phyloP scores from a whole-genome alignment of 2,329 filamentous ascomycete species.

The Exophiala mesophila region DNA sequence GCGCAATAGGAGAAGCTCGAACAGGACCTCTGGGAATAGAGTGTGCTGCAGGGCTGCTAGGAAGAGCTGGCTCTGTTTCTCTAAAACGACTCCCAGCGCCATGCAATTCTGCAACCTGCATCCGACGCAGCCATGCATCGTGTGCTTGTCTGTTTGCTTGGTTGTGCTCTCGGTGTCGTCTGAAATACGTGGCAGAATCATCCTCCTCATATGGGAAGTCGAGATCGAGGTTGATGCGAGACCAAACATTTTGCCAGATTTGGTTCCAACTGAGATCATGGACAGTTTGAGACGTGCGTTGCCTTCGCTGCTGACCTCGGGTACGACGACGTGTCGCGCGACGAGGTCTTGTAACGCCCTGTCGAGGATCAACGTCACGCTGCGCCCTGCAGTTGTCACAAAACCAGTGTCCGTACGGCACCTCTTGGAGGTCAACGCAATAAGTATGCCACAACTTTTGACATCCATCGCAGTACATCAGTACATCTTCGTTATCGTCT shows the following conservation, averaged over 20 bases:
- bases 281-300: constrained; percentile 37
- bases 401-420: constrained; percentile 80
- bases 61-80: constrained; percentile 59
- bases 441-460: constrained; percentile 86
- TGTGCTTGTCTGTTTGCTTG: constrained; percentile 54
- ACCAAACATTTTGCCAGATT: constrained; percentile 88
- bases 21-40: constrained; percentile 37
- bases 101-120: constrained; percentile 74
- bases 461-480: constrained; percentile 88
- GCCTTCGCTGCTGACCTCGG: constrained; percentile 40
- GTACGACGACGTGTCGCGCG: constrained; percentile 47
- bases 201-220: constrained; percentile 83
- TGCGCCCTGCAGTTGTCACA: constrained; percentile 71
- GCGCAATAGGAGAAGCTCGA: constrained; percentile 40
- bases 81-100: constrained; percentile 68
- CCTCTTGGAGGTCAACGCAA: constrained; percentile 74
- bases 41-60: constrained; percentile 12
- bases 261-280: constrained; percentile 61
- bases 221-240: constrained; percentile 69
- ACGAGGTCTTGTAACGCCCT: constrained; percentile 29
- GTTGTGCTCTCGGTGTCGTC: constrained; percentile 45
- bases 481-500: constrained; percentile 73
- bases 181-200: constrained; percentile 51
- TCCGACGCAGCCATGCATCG: constrained; percentile 74
- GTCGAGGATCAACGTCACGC: constrained; percentile 37